These are phyloP conservation scores for Trapa incisa DNA, from an alignment of 345 rosid species.

Conservation along the genomic window DNA sequence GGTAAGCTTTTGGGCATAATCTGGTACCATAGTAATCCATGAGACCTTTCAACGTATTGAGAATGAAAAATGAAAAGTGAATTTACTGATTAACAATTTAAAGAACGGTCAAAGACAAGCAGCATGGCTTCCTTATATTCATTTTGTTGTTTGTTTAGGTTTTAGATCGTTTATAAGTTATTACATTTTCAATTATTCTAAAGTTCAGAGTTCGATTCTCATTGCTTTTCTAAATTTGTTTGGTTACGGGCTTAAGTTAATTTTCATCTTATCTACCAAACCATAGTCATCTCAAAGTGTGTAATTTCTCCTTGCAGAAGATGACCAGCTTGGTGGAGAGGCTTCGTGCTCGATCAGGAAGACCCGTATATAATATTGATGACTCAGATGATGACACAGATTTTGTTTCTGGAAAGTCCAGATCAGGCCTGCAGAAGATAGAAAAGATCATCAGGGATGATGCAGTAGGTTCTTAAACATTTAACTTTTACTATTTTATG, in stretches of 20 bases:
- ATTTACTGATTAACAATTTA: not conserved
- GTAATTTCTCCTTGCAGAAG: constrained; percentile 32
- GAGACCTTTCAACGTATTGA: not conserved
- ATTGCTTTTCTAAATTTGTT: not conserved
- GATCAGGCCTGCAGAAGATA: constrained; percentile 30
- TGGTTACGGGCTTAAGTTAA: not conserved
- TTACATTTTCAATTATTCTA: not conserved
- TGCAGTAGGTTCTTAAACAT: constrained; percentile 40
- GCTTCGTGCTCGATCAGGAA: constrained; percentile 82
- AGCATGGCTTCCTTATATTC: no score
- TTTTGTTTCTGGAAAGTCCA: constrained; percentile 36
- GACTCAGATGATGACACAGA: constrained; percentile 87
- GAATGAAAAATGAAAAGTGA: not conserved
- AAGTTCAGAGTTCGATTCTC: not conserved
- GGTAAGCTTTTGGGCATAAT: not conserved
- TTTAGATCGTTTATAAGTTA: not conserved
- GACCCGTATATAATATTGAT: constrained; percentile 74
- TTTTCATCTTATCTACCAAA: not conserved
- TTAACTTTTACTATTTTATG: constrained; percentile 4
- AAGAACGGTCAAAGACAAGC: no score
- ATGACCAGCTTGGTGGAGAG: constrained; percentile 99
- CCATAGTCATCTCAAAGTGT: not conserved
- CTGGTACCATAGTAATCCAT: not conserved
- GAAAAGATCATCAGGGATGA: constrained; percentile 74
- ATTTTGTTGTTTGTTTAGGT: not conserved